These are phyloP conservation scores for Entelexis paramagnoliae DNA, from an alignment of 1,139 yeast species.

Conservation along the genomic window DNA sequence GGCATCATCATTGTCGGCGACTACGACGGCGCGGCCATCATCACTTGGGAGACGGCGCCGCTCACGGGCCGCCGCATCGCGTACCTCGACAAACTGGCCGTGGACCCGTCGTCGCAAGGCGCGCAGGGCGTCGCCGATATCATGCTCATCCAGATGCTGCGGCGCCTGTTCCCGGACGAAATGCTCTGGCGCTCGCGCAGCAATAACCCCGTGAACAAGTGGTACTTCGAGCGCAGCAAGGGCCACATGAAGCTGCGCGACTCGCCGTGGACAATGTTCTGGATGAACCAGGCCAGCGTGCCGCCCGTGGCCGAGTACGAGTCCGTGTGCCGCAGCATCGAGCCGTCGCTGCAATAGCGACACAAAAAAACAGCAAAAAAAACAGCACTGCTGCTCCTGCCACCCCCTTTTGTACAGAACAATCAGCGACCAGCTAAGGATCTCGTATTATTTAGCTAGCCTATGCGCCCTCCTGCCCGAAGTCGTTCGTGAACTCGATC, in stretches of 20 bases:
- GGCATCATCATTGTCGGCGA: constrained; percentile 80
- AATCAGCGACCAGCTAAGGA: too few species aligned
- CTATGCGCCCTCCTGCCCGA: constrained; percentile 78
- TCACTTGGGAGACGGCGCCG: constrained; percentile 55
- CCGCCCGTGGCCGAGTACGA: constrained; percentile 33
- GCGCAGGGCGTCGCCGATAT: constrained; percentile 89
- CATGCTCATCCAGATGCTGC: constrained; percentile 67
- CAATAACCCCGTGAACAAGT: constrained; percentile 83
- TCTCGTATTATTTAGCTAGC: too few species aligned
- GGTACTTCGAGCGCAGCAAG: constrained; percentile 89
- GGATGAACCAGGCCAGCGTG: constrained; percentile 44
- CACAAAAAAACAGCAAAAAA: too few species aligned
- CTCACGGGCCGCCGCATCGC: constrained; percentile 37
- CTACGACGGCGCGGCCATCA: constrained; percentile 88
- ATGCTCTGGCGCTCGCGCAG: constrained; percentile 82
- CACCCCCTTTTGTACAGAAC: too few species aligned
- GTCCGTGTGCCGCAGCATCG: constrained; percentile 36
- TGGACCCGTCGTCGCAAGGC: constrained; percentile 71
- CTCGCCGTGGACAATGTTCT: constrained; percentile 59
- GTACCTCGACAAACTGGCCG: constrained; percentile 89
- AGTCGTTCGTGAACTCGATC: constrained; percentile 80
- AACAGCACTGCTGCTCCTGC: too few species aligned
- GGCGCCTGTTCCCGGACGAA: constrained; percentile 58
- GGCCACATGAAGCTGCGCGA: constrained; percentile 51
- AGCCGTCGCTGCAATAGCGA: constrained; percentile 32